Conservation (phyloP, 129 eudicot species). For the Mikania micrantha region DNA sequence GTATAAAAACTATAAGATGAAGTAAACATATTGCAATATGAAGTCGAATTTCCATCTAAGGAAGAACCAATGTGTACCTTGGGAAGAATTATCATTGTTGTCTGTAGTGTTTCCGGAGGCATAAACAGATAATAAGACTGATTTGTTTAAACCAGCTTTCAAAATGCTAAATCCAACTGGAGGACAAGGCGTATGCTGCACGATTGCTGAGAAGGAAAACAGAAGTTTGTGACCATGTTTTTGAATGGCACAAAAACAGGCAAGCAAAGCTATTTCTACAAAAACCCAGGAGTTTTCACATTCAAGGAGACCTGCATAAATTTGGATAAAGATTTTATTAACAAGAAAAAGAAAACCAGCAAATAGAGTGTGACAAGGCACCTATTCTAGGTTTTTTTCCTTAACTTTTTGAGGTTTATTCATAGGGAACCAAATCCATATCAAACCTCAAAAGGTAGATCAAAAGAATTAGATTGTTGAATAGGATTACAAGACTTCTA, state of each 20-base stretch:
- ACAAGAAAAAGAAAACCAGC: neutral
- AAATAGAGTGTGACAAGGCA: neutral
- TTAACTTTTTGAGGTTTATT: no score
- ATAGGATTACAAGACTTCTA: neutral
- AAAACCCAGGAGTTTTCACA: constrained; percentile 74
- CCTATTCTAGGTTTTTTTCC: no score
- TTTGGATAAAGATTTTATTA: constrained; percentile 4
- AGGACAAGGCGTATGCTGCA: constrained; percentile 81
- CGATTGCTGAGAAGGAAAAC: constrained; percentile 84
- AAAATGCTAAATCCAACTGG: constrained; percentile 92
- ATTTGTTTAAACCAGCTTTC: constrained; percentile 95
- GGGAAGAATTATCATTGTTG: constrained; percentile 45
- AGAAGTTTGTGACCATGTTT: constrained; percentile 88
- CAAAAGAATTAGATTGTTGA: neutral
- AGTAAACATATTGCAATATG: neutral
- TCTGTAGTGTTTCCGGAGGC: constrained; percentile 42
- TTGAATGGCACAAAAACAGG: constrained; percentile 89
- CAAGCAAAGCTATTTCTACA: constrained; percentile 80
- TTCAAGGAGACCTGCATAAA: constrained; percentile 66
- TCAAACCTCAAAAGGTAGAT: neutral
- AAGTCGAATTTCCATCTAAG: neutral
- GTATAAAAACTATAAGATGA: neutral
- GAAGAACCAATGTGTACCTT: constrained; percentile 44
- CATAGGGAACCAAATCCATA: neutral
- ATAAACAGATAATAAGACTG: constrained; percentile 90